phyloP scores from a whole-genome alignment of 768 basidiomycete species.

The Suillus brevipes region DNA sequence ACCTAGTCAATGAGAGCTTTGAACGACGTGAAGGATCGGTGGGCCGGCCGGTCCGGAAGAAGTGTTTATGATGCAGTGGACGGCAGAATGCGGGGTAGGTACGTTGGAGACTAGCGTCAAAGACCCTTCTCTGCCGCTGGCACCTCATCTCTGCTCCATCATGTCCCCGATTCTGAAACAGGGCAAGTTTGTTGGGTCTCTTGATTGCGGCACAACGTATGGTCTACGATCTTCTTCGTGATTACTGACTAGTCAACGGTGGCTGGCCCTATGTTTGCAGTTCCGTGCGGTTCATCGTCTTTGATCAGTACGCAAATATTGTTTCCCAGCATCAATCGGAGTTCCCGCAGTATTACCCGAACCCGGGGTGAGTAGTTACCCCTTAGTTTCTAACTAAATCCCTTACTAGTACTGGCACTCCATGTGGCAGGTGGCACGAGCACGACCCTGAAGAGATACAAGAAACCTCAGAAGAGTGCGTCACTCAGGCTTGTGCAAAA shows the following conservation, averaged over 20 bases:
- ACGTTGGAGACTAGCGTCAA: constrained; percentile 12
- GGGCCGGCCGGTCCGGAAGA: constrained; percentile 12
- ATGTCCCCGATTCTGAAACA: constrained; percentile 46
- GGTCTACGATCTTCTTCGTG: constrained; percentile 29
- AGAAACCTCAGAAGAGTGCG: constrained; percentile 69
- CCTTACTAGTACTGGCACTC: constrained; percentile 3
- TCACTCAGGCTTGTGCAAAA: constrained; percentile 65
- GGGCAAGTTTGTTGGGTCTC: constrained; percentile 85
- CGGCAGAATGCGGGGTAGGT: not conserved
- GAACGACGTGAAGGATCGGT: not conserved
- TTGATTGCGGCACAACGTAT: constrained; percentile 95
- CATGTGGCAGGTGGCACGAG: constrained; percentile 79
- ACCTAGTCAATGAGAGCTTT: not conserved
- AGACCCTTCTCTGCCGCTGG: constrained; percentile 1
- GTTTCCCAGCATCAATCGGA: constrained; percentile 88
- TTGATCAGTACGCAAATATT: constrained; percentile 84
- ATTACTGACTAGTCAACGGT: not conserved
- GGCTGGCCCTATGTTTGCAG: constrained; percentile 38
- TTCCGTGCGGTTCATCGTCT: constrained; percentile 89
- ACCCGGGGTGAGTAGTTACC: constrained; percentile 64
- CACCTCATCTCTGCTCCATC: not conserved
- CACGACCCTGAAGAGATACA: constrained; percentile 88
- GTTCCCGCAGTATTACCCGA: constrained; percentile 90
- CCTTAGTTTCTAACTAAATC: not conserved
- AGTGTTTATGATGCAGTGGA: not conserved